phyloP scores from a whole-genome alignment of 176 grass and related monocot genomes.

The Carex myosuroides region DNA sequence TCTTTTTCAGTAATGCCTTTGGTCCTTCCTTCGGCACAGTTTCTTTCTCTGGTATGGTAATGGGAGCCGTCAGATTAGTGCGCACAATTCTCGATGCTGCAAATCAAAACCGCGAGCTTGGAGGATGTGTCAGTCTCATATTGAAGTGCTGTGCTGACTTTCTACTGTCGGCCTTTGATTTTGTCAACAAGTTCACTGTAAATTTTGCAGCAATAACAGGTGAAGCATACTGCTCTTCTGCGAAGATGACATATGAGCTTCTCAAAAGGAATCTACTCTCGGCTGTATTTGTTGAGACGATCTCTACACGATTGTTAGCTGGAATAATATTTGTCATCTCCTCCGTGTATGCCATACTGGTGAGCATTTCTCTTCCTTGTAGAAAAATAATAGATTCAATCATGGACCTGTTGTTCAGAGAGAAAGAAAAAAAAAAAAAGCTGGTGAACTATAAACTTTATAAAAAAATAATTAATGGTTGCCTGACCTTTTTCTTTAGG shows the following conservation, averaged over 20 bases:
- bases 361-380: constrained; percentile 12
- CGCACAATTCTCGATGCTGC: constrained; percentile 37
- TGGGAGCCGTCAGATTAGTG: constrained; percentile 36
- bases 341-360: constrained; percentile 33
- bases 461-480: neutral
- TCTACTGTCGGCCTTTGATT: constrained; percentile 34
- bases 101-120: constrained; percentile 24
- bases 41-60: constrained; percentile 44
- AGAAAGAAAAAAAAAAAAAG: neutral
- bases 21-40: constrained; percentile 47
- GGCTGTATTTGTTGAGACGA: constrained; percentile 49
- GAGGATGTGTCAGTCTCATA: constrained; percentile 32
- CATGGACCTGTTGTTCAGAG: neutral
- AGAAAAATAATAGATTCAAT: neutral
- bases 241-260: constrained; percentile 47
- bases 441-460: neutral
- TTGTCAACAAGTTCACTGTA: constrained; percentile 52
- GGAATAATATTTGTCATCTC: constrained; percentile 42
- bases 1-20: constrained; percentile 37
- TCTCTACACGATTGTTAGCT: constrained; percentile 37
- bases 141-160: constrained; percentile 40
- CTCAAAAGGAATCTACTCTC: constrained; percentile 47
- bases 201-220: constrained; percentile 51
- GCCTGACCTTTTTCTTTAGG: neutral
- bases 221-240: constrained; percentile 45